A percentile compares a stretch with the other conserved stretches of the same genome.
Evolutionary conservation across 345 rosid genomes (phyloP).

Genomic region (Eutrema heterophyllum): DNA sequence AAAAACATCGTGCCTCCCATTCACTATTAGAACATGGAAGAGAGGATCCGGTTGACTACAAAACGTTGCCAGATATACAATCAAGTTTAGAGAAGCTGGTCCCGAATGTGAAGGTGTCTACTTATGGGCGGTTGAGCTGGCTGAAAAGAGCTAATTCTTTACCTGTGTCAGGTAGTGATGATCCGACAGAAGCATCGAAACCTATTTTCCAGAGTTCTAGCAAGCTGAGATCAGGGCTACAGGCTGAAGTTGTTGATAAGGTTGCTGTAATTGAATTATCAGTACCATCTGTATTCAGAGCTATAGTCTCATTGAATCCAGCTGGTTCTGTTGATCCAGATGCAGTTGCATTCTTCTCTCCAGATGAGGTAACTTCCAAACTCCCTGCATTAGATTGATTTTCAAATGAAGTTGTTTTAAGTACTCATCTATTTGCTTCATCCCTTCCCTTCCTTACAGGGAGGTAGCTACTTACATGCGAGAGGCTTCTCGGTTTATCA

Average conservation of each 20-base stretch:
- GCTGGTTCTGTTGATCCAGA: slow-evolving; percentile 88
- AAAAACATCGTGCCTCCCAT: slow-evolving; percentile 45
- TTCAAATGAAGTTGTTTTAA: background rate
- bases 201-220: slow-evolving; percentile 50
- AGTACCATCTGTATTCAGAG: slow-evolving; percentile 76
- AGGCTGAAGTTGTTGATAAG: slow-evolving; percentile 44
- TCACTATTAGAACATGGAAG: slow-evolving; percentile 25
- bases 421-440: slow-evolving; percentile 14
- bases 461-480: slow-evolving; percentile 82
- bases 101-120: slow-evolving; percentile 54
- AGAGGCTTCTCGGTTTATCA: slow-evolving; percentile 72
- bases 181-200: slow-evolving; percentile 47
- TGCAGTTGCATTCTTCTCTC: slow-evolving; percentile 94
- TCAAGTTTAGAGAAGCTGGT: slow-evolving; percentile 50
- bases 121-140: slow-evolving; percentile 81
- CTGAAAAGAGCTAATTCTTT: slow-evolving; percentile 70
- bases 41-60: slow-evolving; percentile 47
- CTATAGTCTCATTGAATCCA: slow-evolving; percentile 79
- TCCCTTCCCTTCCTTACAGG: slow-evolving; percentile 37
- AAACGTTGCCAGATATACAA: slow-evolving; percentile 62
- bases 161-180: slow-evolving; percentile 58
- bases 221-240: slow-evolving; percentile 51
- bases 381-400: background rate
- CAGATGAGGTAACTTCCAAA: slow-evolving; percentile 68
- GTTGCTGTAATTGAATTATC: slow-evolving; percentile 68